Evolutionary conservation across 495 filamentous ascomycete genomes (phyloP).

Genomic region (Aspergillus funiculosus): DNA sequence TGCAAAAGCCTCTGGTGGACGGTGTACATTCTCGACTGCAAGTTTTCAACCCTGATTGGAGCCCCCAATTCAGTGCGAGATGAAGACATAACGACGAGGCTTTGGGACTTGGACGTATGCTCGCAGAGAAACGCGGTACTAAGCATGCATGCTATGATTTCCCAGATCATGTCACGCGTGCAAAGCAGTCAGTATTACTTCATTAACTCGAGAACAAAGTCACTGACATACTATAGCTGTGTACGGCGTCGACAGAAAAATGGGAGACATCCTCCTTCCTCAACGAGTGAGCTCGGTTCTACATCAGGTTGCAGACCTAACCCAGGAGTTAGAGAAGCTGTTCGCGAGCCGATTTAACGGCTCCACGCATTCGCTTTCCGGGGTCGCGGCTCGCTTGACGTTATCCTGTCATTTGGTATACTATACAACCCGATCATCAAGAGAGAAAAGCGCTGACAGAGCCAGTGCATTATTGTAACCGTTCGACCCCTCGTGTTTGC

Average conservation of each 20-base stretch:
- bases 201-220: too few species aligned
- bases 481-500: conserved; percentile 28
- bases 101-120: conserved; percentile 23
- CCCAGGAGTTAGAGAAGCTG: conserved; percentile 26
- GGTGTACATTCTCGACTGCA: conserved; percentile 36
- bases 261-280: conserved; percentile 25
- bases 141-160: conserved; percentile 27
- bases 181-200: conserved; percentile 20
- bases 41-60: conserved; percentile 33
- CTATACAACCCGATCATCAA: not conserved
- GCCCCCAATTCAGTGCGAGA: conserved; percentile 34
- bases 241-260: conserved; percentile 27
- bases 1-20: conserved; percentile 37
- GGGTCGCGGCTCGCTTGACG: conserved; percentile 28
- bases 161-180: conserved; percentile 25
- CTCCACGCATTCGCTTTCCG: conserved; percentile 23
- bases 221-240: conserved; percentile 15
- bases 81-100: conserved; percentile 33
- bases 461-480: conserved; percentile 29
- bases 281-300: conserved; percentile 26
- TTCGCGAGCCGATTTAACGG: conserved; percentile 26
- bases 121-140: conserved; percentile 23
- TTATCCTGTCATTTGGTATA: conserved; percentile 29
- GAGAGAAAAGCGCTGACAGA: not conserved
- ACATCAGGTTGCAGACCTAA: conserved; percentile 25